Base-by-base conservation (phyloP, 139 green algal species). In the Pedinophyceae sp. region DNA sequence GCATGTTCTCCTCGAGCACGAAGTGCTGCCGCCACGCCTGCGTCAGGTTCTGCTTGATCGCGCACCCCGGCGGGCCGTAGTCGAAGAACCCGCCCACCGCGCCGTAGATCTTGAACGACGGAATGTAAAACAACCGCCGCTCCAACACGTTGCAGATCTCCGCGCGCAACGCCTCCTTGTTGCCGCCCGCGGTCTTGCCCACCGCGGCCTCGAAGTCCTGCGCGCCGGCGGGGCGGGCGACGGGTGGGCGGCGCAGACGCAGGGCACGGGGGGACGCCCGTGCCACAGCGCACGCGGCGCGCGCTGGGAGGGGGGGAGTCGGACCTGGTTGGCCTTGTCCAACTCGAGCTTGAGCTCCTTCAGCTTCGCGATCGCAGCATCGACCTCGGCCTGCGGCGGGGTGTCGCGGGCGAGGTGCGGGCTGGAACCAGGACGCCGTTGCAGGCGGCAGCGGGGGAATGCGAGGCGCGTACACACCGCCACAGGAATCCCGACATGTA, bases 81-180 rank as follows among this genome's bases (percentile, higher is more conserved):
- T 99, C 91, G 69, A 93, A 99, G 52, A 99, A 86, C 49, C 91
- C 91, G 2, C 83, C 84, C 27, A 98, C 86, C 16, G 71, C 67
- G 60, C 87, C 87, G 67, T 99, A 99, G 62, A 99, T 98, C 50
- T 93, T 92, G 74, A 95, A 99, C 2, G 79, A 88, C 7, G 91
- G 91, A 41, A 96, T 87, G 76, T 88, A 93, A 68, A 99, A 99
- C 25, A 97, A 66, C 18, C 85, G 71, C 1, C 82, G 70, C 65
- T 96, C 83, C 57, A 99, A 65, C 1, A 74, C 64, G 55, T 85
- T 88, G 26, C 58, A 57, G 62, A 96, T 51, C 3, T 69, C 64
- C 10, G 74, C 68, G 0, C 88, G 71, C 60, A 94, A 87, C 0
- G 74, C 73, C 61, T 94, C 80, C 62, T 86, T 89, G 67, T 71